These are phyloP conservation scores for Kwoniella sp. DNA, from an alignment of 768 basidiomycete species.

Conservation along the genomic window DNA sequence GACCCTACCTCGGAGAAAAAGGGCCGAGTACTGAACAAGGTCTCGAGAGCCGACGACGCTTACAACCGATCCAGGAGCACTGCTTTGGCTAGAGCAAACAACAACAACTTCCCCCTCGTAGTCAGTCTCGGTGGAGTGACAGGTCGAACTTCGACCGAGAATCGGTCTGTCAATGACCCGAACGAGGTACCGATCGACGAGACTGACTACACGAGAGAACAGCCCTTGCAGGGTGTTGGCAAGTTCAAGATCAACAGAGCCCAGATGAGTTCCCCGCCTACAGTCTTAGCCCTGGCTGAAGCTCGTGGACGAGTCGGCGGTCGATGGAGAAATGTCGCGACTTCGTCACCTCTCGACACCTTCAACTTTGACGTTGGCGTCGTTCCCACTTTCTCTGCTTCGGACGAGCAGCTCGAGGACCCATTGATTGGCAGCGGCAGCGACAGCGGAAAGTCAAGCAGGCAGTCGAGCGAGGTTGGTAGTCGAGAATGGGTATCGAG, in stretches of 20 bases:
- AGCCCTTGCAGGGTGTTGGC: conserved; percentile 10
- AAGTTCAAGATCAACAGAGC: conserved; percentile 17
- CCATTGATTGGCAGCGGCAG: background rate
- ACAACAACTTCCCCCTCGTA: conserved; percentile 18
- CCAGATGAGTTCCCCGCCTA: conserved; percentile 8
- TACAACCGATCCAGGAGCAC: background rate
- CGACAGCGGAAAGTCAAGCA: background rate
- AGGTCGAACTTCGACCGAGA: conserved; percentile 1
- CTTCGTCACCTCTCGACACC: conserved; percentile 21
- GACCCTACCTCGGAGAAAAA: conserved; percentile 2
- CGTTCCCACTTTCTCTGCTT: background rate
- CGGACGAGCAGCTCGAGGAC: background rate
- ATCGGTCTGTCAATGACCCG: background rate
- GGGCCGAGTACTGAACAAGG: conserved; percentile 25
- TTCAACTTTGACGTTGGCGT: conserved; percentile 26
- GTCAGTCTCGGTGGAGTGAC: conserved; percentile 23
- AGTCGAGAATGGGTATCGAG: conserved; percentile 24
- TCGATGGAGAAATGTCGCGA: conserved; percentile 15
- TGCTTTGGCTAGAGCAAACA: background rate
- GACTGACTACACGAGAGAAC: conserved; percentile 20
- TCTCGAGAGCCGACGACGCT: conserved; percentile 2
- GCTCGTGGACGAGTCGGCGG: conserved; percentile 4
- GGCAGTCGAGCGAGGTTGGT: background rate
- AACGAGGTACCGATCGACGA: conserved; percentile 1
- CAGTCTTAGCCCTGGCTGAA: conserved; percentile 14